A percentile compares a stretch with the other conserved stretches of the same genome.
Conservation (phyloP, 2,329 filamentous ascomycete genomes). For the Akanthomyces lecanii region DNA sequence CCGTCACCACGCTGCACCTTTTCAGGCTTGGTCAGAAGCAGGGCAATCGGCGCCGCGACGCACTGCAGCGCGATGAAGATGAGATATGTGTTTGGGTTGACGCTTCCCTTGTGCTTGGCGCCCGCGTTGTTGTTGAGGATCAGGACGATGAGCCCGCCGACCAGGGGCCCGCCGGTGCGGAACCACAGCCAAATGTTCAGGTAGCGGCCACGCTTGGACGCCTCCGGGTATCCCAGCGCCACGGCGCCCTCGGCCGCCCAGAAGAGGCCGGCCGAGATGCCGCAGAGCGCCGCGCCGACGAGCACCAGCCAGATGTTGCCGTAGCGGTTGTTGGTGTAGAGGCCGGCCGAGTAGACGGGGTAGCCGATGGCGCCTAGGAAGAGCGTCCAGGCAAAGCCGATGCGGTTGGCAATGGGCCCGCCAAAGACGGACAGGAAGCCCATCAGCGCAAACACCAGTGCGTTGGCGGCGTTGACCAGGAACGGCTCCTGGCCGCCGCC, state of each 20-base stretch:
- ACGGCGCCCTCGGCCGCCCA: slow-evolving; percentile 49
- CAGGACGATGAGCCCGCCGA: slow-evolving; percentile 44
- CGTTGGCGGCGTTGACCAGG: slow-evolving; percentile 49
- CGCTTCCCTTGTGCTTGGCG: slow-evolving; percentile 24
- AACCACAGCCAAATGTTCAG: slow-evolving; percentile 39
- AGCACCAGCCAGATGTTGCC: slow-evolving; percentile 50
- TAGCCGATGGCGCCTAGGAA: slow-evolving; percentile 44
- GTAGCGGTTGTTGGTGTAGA: slow-evolving; percentile 47
- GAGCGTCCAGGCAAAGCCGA: slow-evolving; percentile 44
- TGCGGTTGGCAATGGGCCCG: slow-evolving; percentile 44
- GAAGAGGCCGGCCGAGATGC: slow-evolving; percentile 45
- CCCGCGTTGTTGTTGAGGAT: slow-evolving; percentile 34
- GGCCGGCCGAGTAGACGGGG: slow-evolving; percentile 42
- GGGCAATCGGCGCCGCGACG: slow-evolving; percentile 24
- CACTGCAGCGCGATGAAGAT: slow-evolving; percentile 28
- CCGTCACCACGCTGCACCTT: slow-evolving; percentile 27
- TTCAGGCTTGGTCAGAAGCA: slow-evolving; percentile 27
- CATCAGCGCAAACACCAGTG: slow-evolving; percentile 43
- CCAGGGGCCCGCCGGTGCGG: slow-evolving; percentile 43
- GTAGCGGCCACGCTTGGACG: slow-evolving; percentile 40
- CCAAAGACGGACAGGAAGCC: slow-evolving; percentile 45
- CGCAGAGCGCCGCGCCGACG: slow-evolving; percentile 44
- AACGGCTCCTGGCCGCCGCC: slow-evolving; percentile 47
- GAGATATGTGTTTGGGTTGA: slow-evolving; percentile 26
- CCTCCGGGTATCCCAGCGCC: slow-evolving; percentile 46